Conservation (phyloP, 1,284 basidiomycete genomes). For the Ceratorhiza oryzae-sativae region DNA sequence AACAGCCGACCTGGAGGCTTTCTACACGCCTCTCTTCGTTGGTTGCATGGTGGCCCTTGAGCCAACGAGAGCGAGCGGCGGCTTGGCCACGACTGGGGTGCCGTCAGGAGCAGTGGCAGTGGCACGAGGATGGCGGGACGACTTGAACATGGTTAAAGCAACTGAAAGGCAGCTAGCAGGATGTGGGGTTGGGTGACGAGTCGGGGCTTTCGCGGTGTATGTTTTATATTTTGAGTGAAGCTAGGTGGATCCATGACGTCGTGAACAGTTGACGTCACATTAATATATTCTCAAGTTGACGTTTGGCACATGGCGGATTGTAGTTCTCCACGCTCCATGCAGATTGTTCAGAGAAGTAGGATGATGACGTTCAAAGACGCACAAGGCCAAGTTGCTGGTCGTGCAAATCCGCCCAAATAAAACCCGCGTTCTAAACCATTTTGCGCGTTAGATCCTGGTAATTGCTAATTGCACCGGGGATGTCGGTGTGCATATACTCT, state of each 20-base stretch:
- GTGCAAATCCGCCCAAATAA: neutral
- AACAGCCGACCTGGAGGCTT: slow-evolving; percentile 4
- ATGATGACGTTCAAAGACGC: too few relatives aligned
- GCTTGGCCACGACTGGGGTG: neutral
- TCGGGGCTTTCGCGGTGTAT: neutral
- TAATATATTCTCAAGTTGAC: neutral
- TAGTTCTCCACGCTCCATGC: neutral
- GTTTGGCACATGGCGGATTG: neutral
- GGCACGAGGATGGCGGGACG: slow-evolving; percentile 8
- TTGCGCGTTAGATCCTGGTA: neutral
- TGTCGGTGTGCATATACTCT: neutral
- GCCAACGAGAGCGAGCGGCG: slow-evolving; percentile 32
- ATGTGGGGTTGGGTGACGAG: neutral
- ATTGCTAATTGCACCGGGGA: neutral
- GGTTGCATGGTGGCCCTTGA: slow-evolving; percentile 12
- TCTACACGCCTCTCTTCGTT: slow-evolving; percentile 25
- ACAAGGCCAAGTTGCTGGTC: neutral
- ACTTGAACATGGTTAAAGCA: slow-evolving; percentile 7
- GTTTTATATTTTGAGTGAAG: slow-evolving; percentile 9
- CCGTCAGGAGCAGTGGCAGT: slow-evolving; percentile 5
- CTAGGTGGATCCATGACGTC: slow-evolving; percentile 8
- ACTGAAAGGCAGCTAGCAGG: neutral
- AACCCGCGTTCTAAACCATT: neutral
- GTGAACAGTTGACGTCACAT: slow-evolving; percentile 1
- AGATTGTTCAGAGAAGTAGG: neutral